Evolutionary conservation across 2,329 filamentous ascomycete genomes (phyloP), one percentile per base, ranked within the genome.

Genomic region (Aspergillus unguis): DNA sequence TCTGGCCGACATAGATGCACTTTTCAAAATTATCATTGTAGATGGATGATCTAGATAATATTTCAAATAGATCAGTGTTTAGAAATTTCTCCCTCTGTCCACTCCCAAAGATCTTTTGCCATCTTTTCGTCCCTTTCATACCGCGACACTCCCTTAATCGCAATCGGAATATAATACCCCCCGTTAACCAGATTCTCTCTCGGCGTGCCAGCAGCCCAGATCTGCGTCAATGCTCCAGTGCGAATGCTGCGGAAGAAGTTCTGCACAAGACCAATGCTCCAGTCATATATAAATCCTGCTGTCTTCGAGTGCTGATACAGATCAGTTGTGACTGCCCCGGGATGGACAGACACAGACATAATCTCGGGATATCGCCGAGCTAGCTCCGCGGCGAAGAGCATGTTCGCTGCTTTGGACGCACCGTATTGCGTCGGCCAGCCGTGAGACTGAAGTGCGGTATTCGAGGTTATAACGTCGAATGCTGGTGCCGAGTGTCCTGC

Each of bases 341-440:
- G 80, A 50, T 82, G 80, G 1, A 82, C 59, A 0, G 75, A 71
- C 7, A 81, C 69, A 25, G 72, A 71, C 25, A 68, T 70, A 1
- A 79, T 66, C 17, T 70, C 58, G 0, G 75, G 75, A 49, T 75
- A 69, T 1, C 74, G 72, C 5, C 73, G 69, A 3, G 75, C 75
- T 4, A 81, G 57, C 56, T 79, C 75, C 0, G 70, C 60, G 2
- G 76, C 75, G 43, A 76, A 75, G 4, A 79, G 62, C 28, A 80
- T 71, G 48, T 77, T 79, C 2, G 77, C 78, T 0, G 77, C 70
- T 60, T 81, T 82, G 53, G 74, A 77, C n/a, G 76, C 74, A 6
- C 70, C 75, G 58, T 82, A 83, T 1, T 77, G 75, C 2, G 67
- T 62, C 70, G 73, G 77, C 3, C 74, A 71, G 32, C 70, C 73